These are phyloP conservation scores for Onygena corvina DNA, from an alignment of 2,329 filamentous ascomycete species.

Conservation along the genomic window DNA sequence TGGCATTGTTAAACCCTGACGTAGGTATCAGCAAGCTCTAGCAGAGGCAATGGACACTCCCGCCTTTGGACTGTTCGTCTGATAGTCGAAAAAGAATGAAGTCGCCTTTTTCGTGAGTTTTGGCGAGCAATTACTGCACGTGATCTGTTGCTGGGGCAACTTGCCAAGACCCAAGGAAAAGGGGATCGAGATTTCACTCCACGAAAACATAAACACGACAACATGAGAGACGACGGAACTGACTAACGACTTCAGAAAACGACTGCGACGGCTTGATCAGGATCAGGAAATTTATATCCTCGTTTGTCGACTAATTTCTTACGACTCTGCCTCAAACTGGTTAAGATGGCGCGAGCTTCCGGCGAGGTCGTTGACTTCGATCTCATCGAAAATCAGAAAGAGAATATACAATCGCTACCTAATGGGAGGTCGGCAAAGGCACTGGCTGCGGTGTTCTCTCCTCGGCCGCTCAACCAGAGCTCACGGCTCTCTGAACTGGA, in stretches of 20 bases:
- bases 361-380: conserved; percentile 55
- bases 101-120: too few relatives aligned
- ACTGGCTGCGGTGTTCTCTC: conserved; percentile 63
- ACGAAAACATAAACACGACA: neutral
- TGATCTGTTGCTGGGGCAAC: neutral
- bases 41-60: too few relatives aligned
- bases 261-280: too few relatives aligned
- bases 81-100: too few relatives aligned
- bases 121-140: too few relatives aligned
- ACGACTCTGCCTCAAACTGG: neutral
- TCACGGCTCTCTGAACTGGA: conserved; percentile 40
- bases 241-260: neutral
- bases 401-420: conserved; percentile 91
- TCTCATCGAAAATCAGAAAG: conserved; percentile 90
- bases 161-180: neutral
- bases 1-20: neutral
- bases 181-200: neutral
- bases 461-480: conserved; percentile 29
- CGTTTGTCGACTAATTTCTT: neutral
- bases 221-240: neutral
- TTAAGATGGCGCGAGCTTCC: conserved; percentile 28
- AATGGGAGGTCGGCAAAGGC: conserved; percentile 81
- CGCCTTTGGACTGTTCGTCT: too few relatives aligned
- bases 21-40: neutral
- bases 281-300: too few relatives aligned